These are phyloP conservation scores for Acrocalymma vagum DNA, from an alignment of 2,329 filamentous ascomycete species.

Conservation along the genomic window DNA sequence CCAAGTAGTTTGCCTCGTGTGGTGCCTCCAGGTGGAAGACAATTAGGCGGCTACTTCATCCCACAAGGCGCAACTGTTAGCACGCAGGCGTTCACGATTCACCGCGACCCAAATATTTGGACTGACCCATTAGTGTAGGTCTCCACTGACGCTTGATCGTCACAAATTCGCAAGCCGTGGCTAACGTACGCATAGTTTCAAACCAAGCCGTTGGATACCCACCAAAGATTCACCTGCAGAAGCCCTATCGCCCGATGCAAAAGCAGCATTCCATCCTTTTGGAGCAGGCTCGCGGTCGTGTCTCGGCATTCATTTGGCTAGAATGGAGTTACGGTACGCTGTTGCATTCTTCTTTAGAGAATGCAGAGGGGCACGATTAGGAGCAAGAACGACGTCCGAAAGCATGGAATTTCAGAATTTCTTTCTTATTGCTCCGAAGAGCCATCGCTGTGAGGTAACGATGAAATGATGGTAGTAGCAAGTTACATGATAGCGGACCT, in stretches of 20 bases:
- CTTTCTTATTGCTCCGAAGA: constrained; percentile 55
- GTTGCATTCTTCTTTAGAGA: constrained; percentile 62
- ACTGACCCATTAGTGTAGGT: constrained; percentile 34
- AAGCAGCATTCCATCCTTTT: constrained; percentile 72
- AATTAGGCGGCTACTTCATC: constrained; percentile 44
- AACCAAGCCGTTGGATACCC: constrained; percentile 42
- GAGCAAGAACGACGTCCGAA: constrained; percentile 38
- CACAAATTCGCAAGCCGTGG: too few species aligned
- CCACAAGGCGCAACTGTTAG: constrained; percentile 48
- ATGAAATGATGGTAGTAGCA: too few species aligned
- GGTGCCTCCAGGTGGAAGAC: constrained; percentile 44
- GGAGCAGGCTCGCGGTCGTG: constrained; percentile 74
- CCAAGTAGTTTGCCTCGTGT: constrained; percentile 48
- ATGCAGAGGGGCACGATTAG: constrained; percentile 45
- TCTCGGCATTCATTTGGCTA: constrained; percentile 73
- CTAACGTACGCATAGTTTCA: constrained; percentile 45
- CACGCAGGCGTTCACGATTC: constrained; percentile 51
- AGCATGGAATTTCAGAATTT: constrained; percentile 56
- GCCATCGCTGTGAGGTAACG: constrained; percentile 52
- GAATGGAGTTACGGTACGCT: constrained; percentile 63
- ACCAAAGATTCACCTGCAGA: constrained; percentile 27
- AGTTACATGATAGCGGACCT: too few species aligned
- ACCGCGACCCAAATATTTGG: constrained; percentile 45
- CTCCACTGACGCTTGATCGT: too few species aligned
- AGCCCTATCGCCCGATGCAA: constrained; percentile 39